A percentile compares a stretch with the other conserved stretches of the same genome.
Conservation (phyloP, 176 grass and related monocot species). For the Juncus effusus region DNA sequence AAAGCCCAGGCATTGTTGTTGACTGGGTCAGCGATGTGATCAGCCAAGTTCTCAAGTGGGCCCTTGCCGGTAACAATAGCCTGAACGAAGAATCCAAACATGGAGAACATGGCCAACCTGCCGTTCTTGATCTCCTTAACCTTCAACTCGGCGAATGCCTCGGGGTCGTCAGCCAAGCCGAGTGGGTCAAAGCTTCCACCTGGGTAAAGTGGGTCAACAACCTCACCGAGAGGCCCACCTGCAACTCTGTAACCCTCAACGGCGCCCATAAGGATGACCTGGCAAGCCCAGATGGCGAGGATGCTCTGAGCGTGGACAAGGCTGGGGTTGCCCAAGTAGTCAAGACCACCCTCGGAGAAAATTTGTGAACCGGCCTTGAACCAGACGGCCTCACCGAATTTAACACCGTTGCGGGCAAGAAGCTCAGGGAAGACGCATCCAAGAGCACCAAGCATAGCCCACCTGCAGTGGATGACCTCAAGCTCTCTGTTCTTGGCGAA, state of each 20-base stretch:
- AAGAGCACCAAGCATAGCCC: constrained; percentile 90
- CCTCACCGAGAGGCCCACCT: constrained; percentile 78
- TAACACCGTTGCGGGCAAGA: constrained; percentile 72
- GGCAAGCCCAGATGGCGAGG: constrained; percentile 73
- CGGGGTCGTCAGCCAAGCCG: constrained; percentile 71
- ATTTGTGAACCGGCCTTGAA: constrained; percentile 89
- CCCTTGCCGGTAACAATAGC: constrained; percentile 94
- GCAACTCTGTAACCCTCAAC: constrained; percentile 87
- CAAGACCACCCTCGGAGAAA: constrained; percentile 80
- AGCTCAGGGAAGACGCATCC: constrained; percentile 92
- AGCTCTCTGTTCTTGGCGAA: constrained; percentile 90
- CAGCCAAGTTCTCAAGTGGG: constrained; percentile 82
- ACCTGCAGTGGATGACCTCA: constrained; percentile 77
- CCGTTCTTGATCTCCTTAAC: constrained; percentile 97
- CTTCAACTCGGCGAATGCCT: constrained; percentile 83
- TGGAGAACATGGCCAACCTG: constrained; percentile 88
- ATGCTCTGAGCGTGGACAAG: constrained; percentile 91
- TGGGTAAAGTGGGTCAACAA: constrained; percentile 71
- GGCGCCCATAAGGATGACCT: constrained; percentile 85
- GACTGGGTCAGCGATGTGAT: constrained; percentile 86
- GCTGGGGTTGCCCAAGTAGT: constrained; percentile 91
- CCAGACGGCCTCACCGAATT: constrained; percentile 90
- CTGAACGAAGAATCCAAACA: constrained; percentile 94
- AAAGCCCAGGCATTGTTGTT: constrained; percentile 97
- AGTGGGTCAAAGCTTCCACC: constrained; percentile 88